Evolutionary conservation across 1,284 basidiomycete species (phyloP).

Genomic region (Leccinum ponderosum): DNA sequence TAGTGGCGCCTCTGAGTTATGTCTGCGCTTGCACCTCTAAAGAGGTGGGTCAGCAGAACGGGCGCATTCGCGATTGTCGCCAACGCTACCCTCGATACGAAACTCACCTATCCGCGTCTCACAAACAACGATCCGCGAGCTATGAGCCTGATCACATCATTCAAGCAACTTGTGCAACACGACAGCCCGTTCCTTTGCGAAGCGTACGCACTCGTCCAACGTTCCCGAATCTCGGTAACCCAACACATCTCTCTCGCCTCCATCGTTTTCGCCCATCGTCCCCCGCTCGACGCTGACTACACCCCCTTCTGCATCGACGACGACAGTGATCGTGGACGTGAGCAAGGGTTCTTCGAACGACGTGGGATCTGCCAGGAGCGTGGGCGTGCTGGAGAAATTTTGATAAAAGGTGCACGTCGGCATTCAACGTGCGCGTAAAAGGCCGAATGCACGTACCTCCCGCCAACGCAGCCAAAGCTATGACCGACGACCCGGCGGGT

Average conservation of each 20-base stretch:
- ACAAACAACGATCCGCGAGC: not conserved
- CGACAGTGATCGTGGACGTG: slow-evolving; percentile 67
- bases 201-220: slow-evolving; percentile 18
- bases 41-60: not conserved
- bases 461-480: slow-evolving; percentile 56
- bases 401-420: not conserved
- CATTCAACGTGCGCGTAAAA: not conserved
- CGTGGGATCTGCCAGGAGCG: slow-evolving; percentile 81
- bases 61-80: not conserved
- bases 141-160: slow-evolving; percentile 10
- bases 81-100: not conserved
- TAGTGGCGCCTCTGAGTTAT: not conserved
- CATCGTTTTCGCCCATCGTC: slow-evolving; percentile 23
- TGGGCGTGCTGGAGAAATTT: slow-evolving; percentile 36
- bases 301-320: slow-evolving; percentile 49
- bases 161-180: slow-evolving; percentile 27
- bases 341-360: slow-evolving; percentile 89
- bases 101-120: not conserved
- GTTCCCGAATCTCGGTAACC: slow-evolving; percentile 5
- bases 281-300: slow-evolving; percentile 29
- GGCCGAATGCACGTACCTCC: slow-evolving; percentile 14
- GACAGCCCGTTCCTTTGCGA: slow-evolving; percentile 25
- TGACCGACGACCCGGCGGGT: slow-evolving; percentile 18
- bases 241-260: slow-evolving; percentile 9
- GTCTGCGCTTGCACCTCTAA: not conserved